Base-by-base conservation (phyloP, 2,329 filamentous ascomycete genomes). In the Diplodia intermedia region DNA sequence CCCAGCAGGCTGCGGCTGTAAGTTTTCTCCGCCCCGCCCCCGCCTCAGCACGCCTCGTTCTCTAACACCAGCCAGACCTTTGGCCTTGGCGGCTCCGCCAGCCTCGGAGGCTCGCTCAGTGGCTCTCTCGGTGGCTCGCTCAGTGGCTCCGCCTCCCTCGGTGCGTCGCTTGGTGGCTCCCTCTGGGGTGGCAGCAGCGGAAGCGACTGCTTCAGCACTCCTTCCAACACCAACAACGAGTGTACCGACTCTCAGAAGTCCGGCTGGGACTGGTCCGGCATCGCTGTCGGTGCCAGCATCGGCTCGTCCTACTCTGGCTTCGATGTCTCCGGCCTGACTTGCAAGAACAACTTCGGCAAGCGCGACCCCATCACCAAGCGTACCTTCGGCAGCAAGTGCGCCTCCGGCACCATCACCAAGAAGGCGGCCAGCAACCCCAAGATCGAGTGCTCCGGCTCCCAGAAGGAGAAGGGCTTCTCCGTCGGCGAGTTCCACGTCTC, bases 401-500 rank as follows among this genome's bases (percentile, higher is more conserved):
- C 83, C 70, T 76, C 75, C 65, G 79, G 79, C 68, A 76, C 74
- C 47, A 78, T 88, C 62, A 79, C 80, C 69, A 84, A 85, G 76
- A 80, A 87, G 72, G 82, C 79, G 68, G 81, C 85, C 73, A 80
- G 83, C 73, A 80, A 81, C 74, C 88, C 89, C 43, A 87, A 85
- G 69, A 90, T 93, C 78, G 79, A 80, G n/a, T 84, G 81, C 71
- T 79, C 80, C 12, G 84, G 80, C 70, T 76, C 80, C 47, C 78
- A 85, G 72, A 82, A 86, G 65, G 4, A 18, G 9, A 68, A 55
- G 36, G 79, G 76, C 71, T 95, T 97, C 84, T 95, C 93, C 43
- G 88, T 97, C 75, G 87, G 83, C 71, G 84, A 88, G 73, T 87
- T 97, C 79, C 85, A 94, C 71, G 83, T 97, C 72, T 88, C 88